Evolutionary conservation across 139 green algal genomes (phyloP).

Genomic region (Chlorella vulgaris): DNA sequence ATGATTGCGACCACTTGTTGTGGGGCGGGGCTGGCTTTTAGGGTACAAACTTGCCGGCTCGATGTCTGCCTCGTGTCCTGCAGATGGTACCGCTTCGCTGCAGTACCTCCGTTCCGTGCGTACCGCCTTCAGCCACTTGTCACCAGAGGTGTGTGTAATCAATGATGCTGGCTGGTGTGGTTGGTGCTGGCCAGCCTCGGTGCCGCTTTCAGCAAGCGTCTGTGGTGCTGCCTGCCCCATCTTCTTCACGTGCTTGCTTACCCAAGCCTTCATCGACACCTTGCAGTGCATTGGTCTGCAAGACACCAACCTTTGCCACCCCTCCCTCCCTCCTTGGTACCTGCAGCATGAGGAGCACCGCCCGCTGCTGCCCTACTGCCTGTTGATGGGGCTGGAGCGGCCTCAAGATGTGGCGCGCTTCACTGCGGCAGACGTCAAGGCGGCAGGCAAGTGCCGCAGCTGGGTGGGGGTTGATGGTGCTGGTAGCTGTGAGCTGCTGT

Average conservation of each 20-base stretch:
- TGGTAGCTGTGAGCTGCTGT: background rate
- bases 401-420: constrained; percentile 14
- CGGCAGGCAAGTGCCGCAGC: background rate
- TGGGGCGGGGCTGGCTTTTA: too few relatives aligned
- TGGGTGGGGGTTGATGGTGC: background rate
- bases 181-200: too few relatives aligned
- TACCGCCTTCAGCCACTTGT: background rate
- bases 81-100: background rate
- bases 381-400: constrained; percentile 9
- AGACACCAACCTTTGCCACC: too few relatives aligned
- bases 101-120: background rate
- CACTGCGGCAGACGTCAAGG: background rate
- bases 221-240: background rate
- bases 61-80: background rate
- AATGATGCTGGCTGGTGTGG: too few relatives aligned
- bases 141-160: background rate
- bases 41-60: too few relatives aligned
- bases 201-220: too few relatives aligned
- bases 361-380: constrained; percentile 25
- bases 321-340: too few relatives aligned
- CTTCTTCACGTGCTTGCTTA: too few relatives aligned
- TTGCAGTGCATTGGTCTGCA: too few relatives aligned
- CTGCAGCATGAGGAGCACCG: constrained; percentile 13
- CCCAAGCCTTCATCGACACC: too few relatives aligned
- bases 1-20: too few relatives aligned